A percentile compares a stretch with the other conserved stretches of the same genome.
Evolutionary conservation across 2,329 filamentous ascomycete species (phyloP).

Genomic region (Parasarocladium wereldwijsianum): DNA sequence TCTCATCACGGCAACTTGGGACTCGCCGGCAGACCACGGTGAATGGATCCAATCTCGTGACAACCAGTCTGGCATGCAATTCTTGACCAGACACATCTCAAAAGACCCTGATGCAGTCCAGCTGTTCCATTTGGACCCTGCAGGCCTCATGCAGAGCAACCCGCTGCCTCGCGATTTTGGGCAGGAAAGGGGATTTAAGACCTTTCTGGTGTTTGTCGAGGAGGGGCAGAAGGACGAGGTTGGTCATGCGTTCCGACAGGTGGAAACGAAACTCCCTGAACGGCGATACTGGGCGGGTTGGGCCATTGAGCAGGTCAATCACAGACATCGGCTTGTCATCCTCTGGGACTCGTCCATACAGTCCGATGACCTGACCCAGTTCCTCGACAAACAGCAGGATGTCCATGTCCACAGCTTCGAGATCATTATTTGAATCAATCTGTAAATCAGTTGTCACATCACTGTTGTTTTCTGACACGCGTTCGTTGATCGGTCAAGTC

Average conservation of each 20-base stretch:
- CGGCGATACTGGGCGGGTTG: too few relatives aligned
- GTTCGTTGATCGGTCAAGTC: constrained; percentile 17
- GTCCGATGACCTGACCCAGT: constrained; percentile 15
- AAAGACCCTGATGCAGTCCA: constrained; percentile 17
- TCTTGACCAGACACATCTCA: constrained; percentile 18
- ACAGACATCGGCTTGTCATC: constrained; percentile 26
- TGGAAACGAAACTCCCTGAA: too few relatives aligned
- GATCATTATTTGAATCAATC: constrained; percentile 6
- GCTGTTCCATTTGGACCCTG: constrained; percentile 26
- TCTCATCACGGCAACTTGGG: constrained; percentile 31
- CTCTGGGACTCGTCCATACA: constrained; percentile 22
- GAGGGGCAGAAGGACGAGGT: constrained; percentile 14
- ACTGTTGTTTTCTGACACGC: background rate
- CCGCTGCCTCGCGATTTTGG: constrained; percentile 17
- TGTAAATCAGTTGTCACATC: background rate
- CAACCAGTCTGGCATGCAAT: constrained; percentile 21
- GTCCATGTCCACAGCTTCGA: background rate
- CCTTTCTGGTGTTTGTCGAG: too few relatives aligned
- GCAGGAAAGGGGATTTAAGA: constrained; percentile 28
- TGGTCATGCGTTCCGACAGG: too few relatives aligned
- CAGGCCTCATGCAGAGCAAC: constrained; percentile 9
- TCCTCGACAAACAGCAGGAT: constrained; percentile 8
- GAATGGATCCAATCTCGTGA: constrained; percentile 27
- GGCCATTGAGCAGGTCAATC: too few relatives aligned
- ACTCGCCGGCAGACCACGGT: constrained; percentile 23